Evolutionary conservation across 2,329 filamentous ascomycete species (phyloP).

Genomic region (Thermothelomyces thermophilus): DNA sequence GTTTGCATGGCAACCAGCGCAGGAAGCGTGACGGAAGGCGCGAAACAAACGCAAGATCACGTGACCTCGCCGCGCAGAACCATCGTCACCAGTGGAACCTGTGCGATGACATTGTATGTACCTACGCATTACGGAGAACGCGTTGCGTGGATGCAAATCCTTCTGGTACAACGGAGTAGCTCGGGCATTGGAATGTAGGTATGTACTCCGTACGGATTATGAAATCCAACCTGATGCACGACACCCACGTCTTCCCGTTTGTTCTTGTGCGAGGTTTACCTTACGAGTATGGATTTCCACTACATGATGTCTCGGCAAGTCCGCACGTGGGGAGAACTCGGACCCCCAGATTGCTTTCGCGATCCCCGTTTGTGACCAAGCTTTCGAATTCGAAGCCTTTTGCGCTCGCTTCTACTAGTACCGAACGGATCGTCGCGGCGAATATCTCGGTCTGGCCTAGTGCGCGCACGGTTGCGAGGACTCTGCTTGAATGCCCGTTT

Average conservation of each 20-base stretch:
- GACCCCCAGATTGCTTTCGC: background rate
- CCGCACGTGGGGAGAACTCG: background rate
- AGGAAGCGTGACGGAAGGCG: constrained; percentile 14
- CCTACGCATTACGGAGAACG: too few species aligned
- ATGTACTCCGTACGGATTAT: too few species aligned
- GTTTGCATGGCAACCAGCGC: background rate
- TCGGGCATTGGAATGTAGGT: too few species aligned
- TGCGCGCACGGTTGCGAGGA: constrained; percentile 5
- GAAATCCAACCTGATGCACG: too few species aligned
- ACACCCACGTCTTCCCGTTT: too few species aligned
- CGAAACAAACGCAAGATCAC: constrained; percentile 21
- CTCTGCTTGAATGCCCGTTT: constrained; percentile 1
- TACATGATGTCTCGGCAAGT: constrained; percentile 8
- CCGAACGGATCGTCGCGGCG: background rate
- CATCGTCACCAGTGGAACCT: too few species aligned
- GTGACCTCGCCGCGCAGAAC: constrained; percentile 10
- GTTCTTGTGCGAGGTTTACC: too few species aligned
- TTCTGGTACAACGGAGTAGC: too few species aligned
- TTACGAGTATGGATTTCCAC: too few species aligned
- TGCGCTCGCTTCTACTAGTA: background rate
- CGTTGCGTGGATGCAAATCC: too few species aligned
- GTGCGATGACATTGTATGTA: too few species aligned
- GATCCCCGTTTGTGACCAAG: background rate
- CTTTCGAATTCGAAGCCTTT: background rate
- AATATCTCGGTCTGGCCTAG: constrained; percentile 2